Base-by-base conservation (phyloP, 306 rosid species). In the Gastrolobium bilobum region DNA sequence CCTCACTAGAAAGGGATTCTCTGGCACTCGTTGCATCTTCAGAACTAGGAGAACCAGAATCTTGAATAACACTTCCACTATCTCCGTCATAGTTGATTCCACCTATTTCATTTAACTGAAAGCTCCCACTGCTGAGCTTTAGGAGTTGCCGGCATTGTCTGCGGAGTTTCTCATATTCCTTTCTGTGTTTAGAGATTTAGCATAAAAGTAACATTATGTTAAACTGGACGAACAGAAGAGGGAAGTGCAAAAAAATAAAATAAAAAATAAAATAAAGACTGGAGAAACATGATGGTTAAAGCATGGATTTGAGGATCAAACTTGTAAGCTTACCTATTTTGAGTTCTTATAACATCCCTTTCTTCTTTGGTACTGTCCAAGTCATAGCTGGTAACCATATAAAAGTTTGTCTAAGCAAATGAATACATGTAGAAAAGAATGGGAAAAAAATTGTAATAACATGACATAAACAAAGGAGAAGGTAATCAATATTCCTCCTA, bases 1-100 rank as follows among this genome's bases (percentile, higher is more conserved):
- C 99, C 81, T 81, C 97, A 83, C 99, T 91, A 56, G 98, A 96
- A 71, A 96, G 97, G 79, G 98, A 96, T 40, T 90, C 94, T 72
- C 97, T 86, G 56, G 98, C 97, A 43, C 97, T 93, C 8, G 89
- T 94, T 79, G 84, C 96, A 29, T 96, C 99, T 81, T 90, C 99
- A 0, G 99, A 96, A 91, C 96, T 91, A 63, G 97, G 94, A 85
- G 97, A 96, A 81, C 87, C 90, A 31, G 90, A 73, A 58, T 86
- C 89, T 71, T 85, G 97, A 75, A 83, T 83, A 66, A 84, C 77
- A 75, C 76, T 82, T 43, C 85, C 76, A 35, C 89, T 74, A 83
- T 86, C 92, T 75, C 89, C 93, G 68, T 87, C 86, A 76, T 57
- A 84, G 79, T 77, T 79, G 66, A 88, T 75, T 86, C 78, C 94